Evolutionary conservation across 78 protist genomes (phyloP).

Genomic region (Dictyostelium intermedium): DNA sequence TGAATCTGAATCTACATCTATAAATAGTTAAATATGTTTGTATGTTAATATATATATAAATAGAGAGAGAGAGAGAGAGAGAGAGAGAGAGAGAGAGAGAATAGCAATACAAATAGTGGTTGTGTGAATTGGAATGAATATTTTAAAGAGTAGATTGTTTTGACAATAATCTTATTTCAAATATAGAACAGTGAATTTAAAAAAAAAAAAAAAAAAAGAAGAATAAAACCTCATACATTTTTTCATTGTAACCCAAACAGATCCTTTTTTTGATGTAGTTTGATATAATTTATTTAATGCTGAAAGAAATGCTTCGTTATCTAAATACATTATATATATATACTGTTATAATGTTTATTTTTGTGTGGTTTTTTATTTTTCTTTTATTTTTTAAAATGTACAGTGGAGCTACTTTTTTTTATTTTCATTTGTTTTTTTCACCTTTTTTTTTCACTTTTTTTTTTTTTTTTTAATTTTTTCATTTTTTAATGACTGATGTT

Average conservation of each 20-base stretch:
- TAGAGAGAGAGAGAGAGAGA: no score
- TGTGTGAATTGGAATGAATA: no score
- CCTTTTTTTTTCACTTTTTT: no score
- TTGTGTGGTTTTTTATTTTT: background rate
- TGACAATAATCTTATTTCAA: no score
- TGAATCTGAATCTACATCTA: constrained; percentile 44
- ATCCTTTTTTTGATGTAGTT: background rate
- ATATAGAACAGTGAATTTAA: background rate
- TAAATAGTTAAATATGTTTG: background rate
- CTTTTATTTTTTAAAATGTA: no score
- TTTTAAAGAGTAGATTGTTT: no score
- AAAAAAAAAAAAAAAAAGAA: background rate
- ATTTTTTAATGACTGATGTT: no score
- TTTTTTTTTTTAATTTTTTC: no score
- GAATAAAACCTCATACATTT: constrained; percentile 12
- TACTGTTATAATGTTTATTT: background rate
- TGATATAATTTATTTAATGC: constrained; percentile 32
- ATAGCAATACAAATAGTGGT: no score
- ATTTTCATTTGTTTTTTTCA: no score
- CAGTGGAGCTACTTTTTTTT: no score
- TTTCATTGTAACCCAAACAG: constrained; percentile 62
- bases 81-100: no score
- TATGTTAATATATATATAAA: background rate
- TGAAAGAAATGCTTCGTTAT: constrained; percentile 34
- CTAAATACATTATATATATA: background rate